Evolutionary conservation across 345 rosid species (phyloP).

Genomic region (Schrenkiella parvula): DNA sequence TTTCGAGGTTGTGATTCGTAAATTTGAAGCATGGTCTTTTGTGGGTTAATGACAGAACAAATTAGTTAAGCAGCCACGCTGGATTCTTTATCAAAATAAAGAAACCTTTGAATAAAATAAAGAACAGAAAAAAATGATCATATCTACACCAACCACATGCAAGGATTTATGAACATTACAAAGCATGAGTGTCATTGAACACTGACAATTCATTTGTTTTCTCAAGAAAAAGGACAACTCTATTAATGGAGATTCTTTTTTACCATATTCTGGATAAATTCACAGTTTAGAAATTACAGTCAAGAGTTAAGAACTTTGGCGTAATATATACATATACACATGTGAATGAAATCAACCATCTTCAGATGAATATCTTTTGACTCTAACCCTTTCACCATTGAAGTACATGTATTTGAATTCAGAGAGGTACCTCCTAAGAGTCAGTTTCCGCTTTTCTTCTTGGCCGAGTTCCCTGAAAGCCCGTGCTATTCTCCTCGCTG

Average conservation of each 20-base stretch:
- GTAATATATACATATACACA: neutral
- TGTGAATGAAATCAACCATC: slow-evolving; percentile 26
- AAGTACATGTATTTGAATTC: slow-evolving; percentile 78
- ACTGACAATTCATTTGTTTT: slow-evolving; percentile 6
- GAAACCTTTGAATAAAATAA: neutral
- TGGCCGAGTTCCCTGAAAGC: slow-evolving; percentile 59
- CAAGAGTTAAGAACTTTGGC: slow-evolving; percentile 6
- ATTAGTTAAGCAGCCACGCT: slow-evolving; percentile 24
- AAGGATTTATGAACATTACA: slow-evolving; percentile 15
- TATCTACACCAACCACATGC: slow-evolving; percentile 32
- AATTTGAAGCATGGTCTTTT: slow-evolving; percentile 25
- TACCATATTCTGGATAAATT: slow-evolving; percentile 5
- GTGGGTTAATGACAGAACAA: slow-evolving; percentile 16
- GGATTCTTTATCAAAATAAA: slow-evolving; percentile 2
- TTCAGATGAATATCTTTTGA: slow-evolving; percentile 47
- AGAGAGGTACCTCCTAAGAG: slow-evolving; percentile 54
- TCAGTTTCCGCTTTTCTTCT: slow-evolving; percentile 52
- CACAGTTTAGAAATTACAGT: neutral
- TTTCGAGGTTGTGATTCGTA: slow-evolving; percentile 9
- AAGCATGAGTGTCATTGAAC: slow-evolving; percentile 11
- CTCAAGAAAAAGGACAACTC: neutral
- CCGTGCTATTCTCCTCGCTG: slow-evolving; percentile 53
- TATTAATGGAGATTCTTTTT: slow-evolving; percentile 3
- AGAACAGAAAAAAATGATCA: neutral
- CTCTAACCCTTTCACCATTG: slow-evolving; percentile 73